Evolutionary conservation across 441 rosid species (phyloP).

Genomic region (Aquilaria agallochum): DNA sequence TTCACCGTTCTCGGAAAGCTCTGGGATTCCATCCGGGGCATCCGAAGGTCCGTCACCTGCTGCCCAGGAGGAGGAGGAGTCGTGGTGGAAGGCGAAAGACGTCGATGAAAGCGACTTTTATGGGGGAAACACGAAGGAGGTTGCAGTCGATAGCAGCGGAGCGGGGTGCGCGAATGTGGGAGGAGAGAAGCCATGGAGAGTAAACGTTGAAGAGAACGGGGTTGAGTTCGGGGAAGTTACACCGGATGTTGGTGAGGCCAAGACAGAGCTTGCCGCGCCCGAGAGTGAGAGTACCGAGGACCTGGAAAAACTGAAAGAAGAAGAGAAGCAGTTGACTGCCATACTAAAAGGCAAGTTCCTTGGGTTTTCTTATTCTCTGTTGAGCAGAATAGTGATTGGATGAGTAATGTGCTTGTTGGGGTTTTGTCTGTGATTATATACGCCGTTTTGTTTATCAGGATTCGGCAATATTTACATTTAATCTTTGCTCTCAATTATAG

Average conservation of each 20-base stretch:
- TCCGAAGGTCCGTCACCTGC: constrained; percentile 19
- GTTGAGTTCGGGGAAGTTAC: constrained; percentile 28
- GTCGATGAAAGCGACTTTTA: constrained; percentile 21
- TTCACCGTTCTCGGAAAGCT: constrained; percentile 29
- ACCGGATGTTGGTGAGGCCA: background rate
- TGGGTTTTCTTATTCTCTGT: constrained; percentile 1
- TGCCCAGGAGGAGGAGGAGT: constrained; percentile 22
- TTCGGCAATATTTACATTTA: too few relatives aligned
- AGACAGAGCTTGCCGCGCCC: constrained; percentile 12
- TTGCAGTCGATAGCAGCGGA: constrained; percentile 15
- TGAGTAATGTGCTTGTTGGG: too few relatives aligned
- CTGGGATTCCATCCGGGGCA: constrained; percentile 25
- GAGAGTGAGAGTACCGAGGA: constrained; percentile 33
- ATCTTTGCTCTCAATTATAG: too few relatives aligned
- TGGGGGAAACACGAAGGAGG: constrained; percentile 19
- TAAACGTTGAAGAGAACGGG: constrained; percentile 39
- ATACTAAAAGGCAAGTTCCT: constrained; percentile 48
- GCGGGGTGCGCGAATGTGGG: constrained; percentile 32
- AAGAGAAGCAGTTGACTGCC: constrained; percentile 55
- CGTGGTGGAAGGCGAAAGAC: constrained; percentile 29
- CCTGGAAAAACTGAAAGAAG: constrained; percentile 34
- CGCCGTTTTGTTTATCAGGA: too few relatives aligned
- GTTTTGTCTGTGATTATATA: too few relatives aligned
- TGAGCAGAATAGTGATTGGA: too few relatives aligned
- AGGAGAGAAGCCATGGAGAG: constrained; percentile 41